A percentile compares a stretch with the other conserved stretches of the same genome.
Evolutionary conservation across 305 asterid species (phyloP).

Genomic region (Plantago coronopus): DNA sequence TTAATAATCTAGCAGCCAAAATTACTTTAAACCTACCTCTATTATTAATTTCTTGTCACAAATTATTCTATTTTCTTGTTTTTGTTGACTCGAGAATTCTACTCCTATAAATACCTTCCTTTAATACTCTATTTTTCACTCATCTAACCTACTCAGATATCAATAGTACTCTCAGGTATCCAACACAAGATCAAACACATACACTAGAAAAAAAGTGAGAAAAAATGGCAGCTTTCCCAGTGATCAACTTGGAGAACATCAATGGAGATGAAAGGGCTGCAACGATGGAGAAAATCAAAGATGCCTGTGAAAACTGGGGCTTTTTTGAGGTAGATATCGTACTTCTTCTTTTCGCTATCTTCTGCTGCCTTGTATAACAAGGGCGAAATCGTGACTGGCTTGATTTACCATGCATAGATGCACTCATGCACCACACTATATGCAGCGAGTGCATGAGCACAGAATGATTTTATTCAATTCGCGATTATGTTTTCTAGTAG

Average conservation of each 20-base stretch:
- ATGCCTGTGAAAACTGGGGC: conserved; percentile 98
- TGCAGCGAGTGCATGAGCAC: too few relatives aligned
- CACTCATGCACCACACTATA: too few relatives aligned
- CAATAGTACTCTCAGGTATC: conserved; percentile 2
- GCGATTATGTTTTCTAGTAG: too few relatives aligned
- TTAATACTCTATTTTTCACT: conserved; percentile 3
- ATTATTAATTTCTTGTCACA: too few relatives aligned
- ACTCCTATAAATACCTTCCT: conserved; percentile 52
- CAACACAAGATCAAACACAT: background rate
- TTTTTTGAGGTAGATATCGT: conserved; percentile 70
- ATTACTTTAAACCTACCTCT: too few relatives aligned
- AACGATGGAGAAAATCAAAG: conserved; percentile 64
- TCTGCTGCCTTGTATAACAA: too few relatives aligned
- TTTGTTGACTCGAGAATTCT: conserved; percentile 3
- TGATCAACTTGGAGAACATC: conserved; percentile 75
- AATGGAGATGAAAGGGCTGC: conserved; percentile 65
- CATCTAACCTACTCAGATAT: background rate
- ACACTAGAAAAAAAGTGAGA: conserved; percentile 14
- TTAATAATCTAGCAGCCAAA: too few relatives aligned
- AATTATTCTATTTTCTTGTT: too few relatives aligned
- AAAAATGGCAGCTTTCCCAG: conserved; percentile 66
- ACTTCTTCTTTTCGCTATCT: background rate
- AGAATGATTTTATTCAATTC: background rate
- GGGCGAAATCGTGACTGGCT: too few relatives aligned
- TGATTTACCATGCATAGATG: background rate